Base-by-base conservation (phyloP, 2,329 filamentous ascomycete species). In the Aspergillus sp. region DNA sequence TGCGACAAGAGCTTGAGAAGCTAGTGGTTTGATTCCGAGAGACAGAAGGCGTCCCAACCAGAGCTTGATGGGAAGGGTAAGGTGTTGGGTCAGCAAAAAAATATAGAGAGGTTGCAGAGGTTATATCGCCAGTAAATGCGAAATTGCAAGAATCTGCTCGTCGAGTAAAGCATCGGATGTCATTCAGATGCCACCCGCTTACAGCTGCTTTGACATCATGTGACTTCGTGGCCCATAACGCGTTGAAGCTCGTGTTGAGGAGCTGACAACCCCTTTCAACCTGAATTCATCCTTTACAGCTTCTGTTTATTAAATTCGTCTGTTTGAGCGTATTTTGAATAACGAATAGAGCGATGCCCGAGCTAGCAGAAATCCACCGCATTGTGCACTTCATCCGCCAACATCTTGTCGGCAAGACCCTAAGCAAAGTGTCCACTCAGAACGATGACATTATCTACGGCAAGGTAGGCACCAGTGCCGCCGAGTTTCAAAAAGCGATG, bases 361-460 rank as follows among this genome's bases (percentile, higher is more conserved):
- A 81, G 56, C 74, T 81, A 64, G 76, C 77, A 21, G 79, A 81
- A 87, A 89, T 97, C 64, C 90, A 91, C 19, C 90, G 93, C 44
- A 85, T 93, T 64, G 91, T 96, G 50, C 90, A 96, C 72, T 96
- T 88, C 72, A 85, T 99, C 40, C 87, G 86, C 59, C 87, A 89
- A 63, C 85, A 91, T 73, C 83, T 96, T n/a, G 89, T 96, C 27
- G 91, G 91, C 56, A 95, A 91, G 77, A 90, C 82, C 9, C 87
- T 99, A 60, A 78, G 82, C 47, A 84, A 83, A 41, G 89, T 90
- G 55, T 79, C 83, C 23, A 88, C 90, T 12, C 82, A 88, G 61
- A 88, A 96, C 67, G 93, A 99, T 77, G 79, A 81, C 66, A 93
- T 90, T 70, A 84, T 99, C 6, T 99, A 93, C 74, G 92, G 93